Evolutionary conservation across 345 rosid genomes (phyloP).

Genomic region (Sonneratia caseolaris): DNA sequence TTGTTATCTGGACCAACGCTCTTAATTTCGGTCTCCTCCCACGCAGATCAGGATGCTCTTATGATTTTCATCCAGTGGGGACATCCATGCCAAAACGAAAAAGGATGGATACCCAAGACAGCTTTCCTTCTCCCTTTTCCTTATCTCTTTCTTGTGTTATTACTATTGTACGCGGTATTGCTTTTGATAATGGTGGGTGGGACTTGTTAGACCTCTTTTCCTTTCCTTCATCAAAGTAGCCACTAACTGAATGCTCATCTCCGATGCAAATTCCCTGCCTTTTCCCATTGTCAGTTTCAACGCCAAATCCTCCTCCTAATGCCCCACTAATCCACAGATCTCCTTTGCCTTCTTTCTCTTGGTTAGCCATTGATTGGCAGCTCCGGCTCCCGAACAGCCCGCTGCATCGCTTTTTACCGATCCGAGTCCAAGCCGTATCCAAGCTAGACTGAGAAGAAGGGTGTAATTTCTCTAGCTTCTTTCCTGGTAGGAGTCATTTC

Average conservation of each 20-base stretch:
- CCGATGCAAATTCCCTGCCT: neutral
- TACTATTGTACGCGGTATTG: constrained; percentile 8
- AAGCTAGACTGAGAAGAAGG: neutral
- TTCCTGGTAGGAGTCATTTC: neutral
- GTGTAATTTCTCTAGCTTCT: neutral
- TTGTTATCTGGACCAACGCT: no score
- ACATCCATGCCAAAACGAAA: constrained; percentile 16
- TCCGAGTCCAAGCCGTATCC: neutral
- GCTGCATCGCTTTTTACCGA: neutral
- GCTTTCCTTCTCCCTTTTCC: constrained; percentile 1
- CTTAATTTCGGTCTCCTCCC: no score
- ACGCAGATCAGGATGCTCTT: neutral
- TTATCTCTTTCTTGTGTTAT: neutral
- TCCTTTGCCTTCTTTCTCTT: neutral
- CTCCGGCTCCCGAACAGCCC: neutral
- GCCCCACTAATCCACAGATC: constrained; percentile 20
- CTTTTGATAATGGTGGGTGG: constrained; percentile 19
- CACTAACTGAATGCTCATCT: constrained; percentile 30
- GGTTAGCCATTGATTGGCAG: neutral
- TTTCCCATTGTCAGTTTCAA: constrained; percentile 11
- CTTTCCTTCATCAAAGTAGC: constrained; percentile 13
- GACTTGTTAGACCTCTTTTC: constrained; percentile 11
- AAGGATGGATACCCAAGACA: neutral
- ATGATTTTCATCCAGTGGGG: constrained; percentile 9
- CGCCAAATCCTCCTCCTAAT: constrained; percentile 14